Percentiles rank a stretch among this genome's conserved stretches.
Conservation (phyloP, 2,329 filamentous ascomycete genomes). For the Cercospora sp. region DNA sequence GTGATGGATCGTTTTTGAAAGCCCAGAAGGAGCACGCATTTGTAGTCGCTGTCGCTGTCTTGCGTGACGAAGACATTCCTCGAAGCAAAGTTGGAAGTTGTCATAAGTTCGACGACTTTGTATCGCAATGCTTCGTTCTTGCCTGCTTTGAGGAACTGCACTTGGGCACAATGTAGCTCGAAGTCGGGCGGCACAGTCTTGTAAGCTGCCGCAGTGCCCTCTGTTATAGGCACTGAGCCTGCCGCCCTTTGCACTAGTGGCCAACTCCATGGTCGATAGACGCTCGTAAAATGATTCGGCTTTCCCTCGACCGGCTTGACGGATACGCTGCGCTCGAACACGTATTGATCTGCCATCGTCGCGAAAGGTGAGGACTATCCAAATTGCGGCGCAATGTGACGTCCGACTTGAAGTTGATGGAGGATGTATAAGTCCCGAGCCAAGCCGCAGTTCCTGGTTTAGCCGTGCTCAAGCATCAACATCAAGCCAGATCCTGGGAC, state of each 20-base stretch:
- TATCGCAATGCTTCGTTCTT: neutral
- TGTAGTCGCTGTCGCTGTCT: neutral
- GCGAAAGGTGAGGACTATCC: too few species aligned
- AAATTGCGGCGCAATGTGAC: too few species aligned
- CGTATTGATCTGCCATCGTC: conserved; percentile 1
- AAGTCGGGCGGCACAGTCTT: conserved; percentile 7
- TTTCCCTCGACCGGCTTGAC: neutral
- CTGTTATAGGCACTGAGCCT: conserved; percentile 4
- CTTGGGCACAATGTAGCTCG: neutral
- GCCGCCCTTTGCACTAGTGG: neutral
- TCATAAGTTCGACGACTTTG: neutral
- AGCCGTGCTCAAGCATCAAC: neutral
- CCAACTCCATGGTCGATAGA: conserved; percentile 12
- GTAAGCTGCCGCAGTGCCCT: conserved; percentile 5
- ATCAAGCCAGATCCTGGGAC: neutral
- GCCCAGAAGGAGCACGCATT: neutral
- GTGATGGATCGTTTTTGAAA: neutral
- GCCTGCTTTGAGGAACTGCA: conserved; percentile 6
- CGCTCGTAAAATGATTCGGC: conserved; percentile 3
- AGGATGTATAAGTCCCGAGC: neutral
- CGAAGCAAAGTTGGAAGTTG: neutral
- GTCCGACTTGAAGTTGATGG: neutral
- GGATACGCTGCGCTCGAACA: neutral
- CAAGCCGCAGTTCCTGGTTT: neutral
- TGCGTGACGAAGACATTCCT: neutral